These are phyloP conservation scores for Remersonia thermophila DNA, from an alignment of 2,329 filamentous ascomycete species.

Conservation along the genomic window DNA sequence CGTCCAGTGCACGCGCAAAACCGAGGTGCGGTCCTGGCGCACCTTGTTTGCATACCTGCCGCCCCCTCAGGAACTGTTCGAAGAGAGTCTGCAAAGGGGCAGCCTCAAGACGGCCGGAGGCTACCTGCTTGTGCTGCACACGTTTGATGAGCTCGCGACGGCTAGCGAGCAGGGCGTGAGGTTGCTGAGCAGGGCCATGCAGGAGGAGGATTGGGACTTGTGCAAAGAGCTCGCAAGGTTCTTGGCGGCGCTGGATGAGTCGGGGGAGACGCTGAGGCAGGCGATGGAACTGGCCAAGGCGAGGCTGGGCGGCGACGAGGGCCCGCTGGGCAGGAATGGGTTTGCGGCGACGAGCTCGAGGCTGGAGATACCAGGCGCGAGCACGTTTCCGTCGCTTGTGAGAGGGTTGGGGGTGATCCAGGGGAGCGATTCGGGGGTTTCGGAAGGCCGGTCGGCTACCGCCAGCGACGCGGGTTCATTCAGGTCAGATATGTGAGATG, in stretches of 20 bases:
- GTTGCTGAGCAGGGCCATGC: conserved; percentile 67
- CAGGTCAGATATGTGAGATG: no score
- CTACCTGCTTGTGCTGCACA: conserved; percentile 90
- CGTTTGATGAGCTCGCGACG: conserved; percentile 55
- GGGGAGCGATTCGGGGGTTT: no score
- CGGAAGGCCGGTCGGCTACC: no score
- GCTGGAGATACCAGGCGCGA: no score
- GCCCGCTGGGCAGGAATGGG: conserved; percentile 9
- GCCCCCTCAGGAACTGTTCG: conserved; percentile 81
- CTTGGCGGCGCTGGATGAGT: conserved; percentile 80
- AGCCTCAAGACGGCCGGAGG: conserved; percentile 90
- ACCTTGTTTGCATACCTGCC: conserved; percentile 88
- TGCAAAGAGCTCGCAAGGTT: conserved; percentile 95
- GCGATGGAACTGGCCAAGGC: conserved; percentile 50
- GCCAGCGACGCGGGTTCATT: no score
- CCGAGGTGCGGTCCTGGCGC: conserved; percentile 86
- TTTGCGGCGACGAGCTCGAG: background rate
- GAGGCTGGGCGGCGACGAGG: no score
- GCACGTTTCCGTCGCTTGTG: no score
- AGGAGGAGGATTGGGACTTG: conserved; percentile 83
- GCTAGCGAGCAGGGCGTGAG: conserved; percentile 69
- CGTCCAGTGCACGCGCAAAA: conserved; percentile 94
- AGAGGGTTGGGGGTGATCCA: no score
- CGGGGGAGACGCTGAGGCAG: conserved; percentile 63
- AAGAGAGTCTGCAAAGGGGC: conserved; percentile 75